phyloP scores from a whole-genome alignment of 2,329 filamentous ascomycete genomes.

The Biscogniauxia mediterranea region DNA sequence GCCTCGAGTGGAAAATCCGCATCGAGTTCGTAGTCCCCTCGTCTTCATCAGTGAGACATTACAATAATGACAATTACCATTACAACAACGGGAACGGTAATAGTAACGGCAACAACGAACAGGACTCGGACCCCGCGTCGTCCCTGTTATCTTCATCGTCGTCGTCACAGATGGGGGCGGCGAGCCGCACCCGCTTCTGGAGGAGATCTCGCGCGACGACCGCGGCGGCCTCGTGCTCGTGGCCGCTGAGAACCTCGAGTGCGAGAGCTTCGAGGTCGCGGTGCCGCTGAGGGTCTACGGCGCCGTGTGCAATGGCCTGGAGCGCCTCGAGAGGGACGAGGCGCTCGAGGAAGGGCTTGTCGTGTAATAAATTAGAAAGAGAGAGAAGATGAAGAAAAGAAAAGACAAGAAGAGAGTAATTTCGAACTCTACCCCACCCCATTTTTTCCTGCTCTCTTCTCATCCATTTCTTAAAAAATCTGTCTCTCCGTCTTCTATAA shows the following conservation, averaged over 20 bases:
- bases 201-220: constrained; percentile 77
- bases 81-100: not conserved
- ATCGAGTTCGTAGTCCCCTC: constrained; percentile 88
- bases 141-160: not conserved
- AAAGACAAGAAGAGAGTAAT: not conserved
- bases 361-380: constrained; percentile 17
- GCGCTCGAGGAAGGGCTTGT: constrained; percentile 43
- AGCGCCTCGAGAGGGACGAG: constrained; percentile 55
- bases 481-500: too few species aligned
- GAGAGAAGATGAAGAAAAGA: not conserved
- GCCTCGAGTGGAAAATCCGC: constrained; percentile 81
- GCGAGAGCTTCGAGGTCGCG: constrained; percentile 87
- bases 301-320: constrained; percentile 55
- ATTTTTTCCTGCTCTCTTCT: not conserved
- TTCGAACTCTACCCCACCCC: too few species aligned
- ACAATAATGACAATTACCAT: too few species aligned
- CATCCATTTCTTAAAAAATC: too few species aligned
- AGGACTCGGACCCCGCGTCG: not conserved
- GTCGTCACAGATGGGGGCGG: constrained; percentile 20
- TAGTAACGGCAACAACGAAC: constrained; percentile 2
- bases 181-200: constrained; percentile 59
- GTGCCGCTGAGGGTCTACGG: constrained; percentile 83
- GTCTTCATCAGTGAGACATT: constrained; percentile 25
- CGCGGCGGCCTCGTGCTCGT: constrained; percentile 71
- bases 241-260: constrained; percentile 73